These are phyloP conservation scores for Mrakia hoshinonis DNA, from an alignment of 768 basidiomycete genomes.

Conservation along the genomic window DNA sequence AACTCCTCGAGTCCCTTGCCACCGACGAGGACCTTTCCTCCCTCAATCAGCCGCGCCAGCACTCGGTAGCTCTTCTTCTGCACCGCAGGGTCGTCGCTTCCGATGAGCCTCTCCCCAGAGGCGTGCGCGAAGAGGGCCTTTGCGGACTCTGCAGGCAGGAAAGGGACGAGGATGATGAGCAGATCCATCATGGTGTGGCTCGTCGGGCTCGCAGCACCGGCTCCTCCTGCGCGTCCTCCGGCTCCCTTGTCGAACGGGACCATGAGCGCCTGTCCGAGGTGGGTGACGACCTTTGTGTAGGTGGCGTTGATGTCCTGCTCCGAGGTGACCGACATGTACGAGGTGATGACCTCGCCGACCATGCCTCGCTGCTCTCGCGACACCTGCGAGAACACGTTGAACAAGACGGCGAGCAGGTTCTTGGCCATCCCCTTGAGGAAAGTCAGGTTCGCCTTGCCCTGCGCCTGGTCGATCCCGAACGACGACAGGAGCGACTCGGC, in stretches of 20 bases:
- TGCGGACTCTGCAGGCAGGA: constrained; percentile 57
- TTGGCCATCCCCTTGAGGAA: constrained; percentile 71
- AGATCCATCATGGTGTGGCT: constrained; percentile 65
- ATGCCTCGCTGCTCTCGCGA: constrained; percentile 62
- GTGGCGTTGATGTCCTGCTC: constrained; percentile 71
- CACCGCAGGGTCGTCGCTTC: constrained; percentile 70
- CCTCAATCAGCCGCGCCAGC: constrained; percentile 63
- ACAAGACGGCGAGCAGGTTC: constrained; percentile 88
- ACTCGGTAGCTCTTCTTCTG: constrained; percentile 95
- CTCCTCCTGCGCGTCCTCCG: not conserved
- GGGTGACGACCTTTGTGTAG: constrained; percentile 63
- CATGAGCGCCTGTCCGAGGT: constrained; percentile 34
- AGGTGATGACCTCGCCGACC: constrained; percentile 77
- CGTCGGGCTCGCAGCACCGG: constrained; percentile 37
- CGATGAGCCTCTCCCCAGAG: constrained; percentile 57
- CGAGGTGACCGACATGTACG: constrained; percentile 75
- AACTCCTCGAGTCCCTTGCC: constrained; percentile 50
- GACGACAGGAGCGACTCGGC: constrained; percentile 41
- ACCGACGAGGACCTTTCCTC: constrained; percentile 46
- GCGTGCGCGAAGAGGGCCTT: constrained; percentile 60
- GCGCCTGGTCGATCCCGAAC: constrained; percentile 51
- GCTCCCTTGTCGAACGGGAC: constrained; percentile 31
- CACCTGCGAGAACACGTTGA: constrained; percentile 89
- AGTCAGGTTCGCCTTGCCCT: constrained; percentile 58
- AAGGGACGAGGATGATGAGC: constrained; percentile 70